Evolutionary conservation across 2,329 filamentous ascomycete species (phyloP).

Genomic region (Teratosphaeria destructans): DNA sequence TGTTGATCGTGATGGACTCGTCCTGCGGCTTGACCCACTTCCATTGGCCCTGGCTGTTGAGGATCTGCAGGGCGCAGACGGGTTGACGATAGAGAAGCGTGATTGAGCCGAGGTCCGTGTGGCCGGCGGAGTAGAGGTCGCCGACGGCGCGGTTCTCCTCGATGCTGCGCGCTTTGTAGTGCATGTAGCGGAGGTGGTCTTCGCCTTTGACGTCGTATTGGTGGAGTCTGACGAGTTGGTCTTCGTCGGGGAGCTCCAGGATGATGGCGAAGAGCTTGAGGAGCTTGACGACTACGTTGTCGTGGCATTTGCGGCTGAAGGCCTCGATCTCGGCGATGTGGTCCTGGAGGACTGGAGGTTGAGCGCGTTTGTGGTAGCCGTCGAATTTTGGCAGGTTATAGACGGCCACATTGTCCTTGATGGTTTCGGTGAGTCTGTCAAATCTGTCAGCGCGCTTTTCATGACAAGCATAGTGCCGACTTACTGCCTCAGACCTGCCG

Average conservation of each 20-base stretch:
- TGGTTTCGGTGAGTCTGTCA: not conserved
- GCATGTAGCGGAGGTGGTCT: constrained; percentile 21
- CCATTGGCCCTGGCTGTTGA: constrained; percentile 28
- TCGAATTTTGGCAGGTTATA: constrained; percentile 37
- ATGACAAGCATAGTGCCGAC: constrained; percentile 4
- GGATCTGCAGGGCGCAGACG: constrained; percentile 32
- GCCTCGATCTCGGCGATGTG: constrained; percentile 46
- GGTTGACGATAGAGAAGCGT: constrained; percentile 34
- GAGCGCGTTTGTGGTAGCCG: constrained; percentile 14
- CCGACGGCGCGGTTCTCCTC: constrained; percentile 21
- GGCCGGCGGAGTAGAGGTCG: constrained; percentile 25
- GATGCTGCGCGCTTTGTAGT: constrained; percentile 18
- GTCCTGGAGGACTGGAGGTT: constrained; percentile 30
- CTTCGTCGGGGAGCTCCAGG: constrained; percentile 47
- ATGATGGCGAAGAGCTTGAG: constrained; percentile 52
- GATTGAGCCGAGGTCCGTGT: constrained; percentile 26
- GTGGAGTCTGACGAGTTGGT: constrained; percentile 46
- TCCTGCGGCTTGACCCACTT: constrained; percentile 32
- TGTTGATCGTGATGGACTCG: constrained; percentile 32
- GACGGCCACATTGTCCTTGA: constrained; percentile 17
- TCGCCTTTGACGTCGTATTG: constrained; percentile 42
- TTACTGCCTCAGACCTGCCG: constrained; percentile 5
- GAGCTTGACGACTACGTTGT: constrained; percentile 47
- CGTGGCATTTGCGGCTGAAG: constrained; percentile 43
- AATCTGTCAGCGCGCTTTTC: constrained; percentile 35